Percentiles rank a stretch among this genome's conserved stretches.
Conservation (phyloP, 306 rosid genomes). For the Prunus persica region DNA sequence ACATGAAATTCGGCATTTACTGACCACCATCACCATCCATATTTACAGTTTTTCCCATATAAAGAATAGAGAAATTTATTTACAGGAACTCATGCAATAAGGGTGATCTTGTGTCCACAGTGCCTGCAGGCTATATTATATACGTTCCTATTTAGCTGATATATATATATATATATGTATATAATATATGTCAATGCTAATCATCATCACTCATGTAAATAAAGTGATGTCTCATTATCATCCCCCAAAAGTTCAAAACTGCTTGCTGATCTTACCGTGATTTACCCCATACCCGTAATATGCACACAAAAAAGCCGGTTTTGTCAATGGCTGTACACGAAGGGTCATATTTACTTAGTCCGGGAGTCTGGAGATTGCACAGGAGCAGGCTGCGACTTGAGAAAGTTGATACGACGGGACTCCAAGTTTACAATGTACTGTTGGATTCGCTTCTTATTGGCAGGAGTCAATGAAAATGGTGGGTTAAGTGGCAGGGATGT, state of each 20-base stretch:
- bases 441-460: conserved; percentile 58
- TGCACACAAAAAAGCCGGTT: conserved; percentile 6
- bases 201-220: conserved; percentile 8
- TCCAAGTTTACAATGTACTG: conserved; percentile 56
- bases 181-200: conserved; percentile 10
- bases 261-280: conserved; percentile 4
- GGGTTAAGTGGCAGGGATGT: conserved; percentile 66
- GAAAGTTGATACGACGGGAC: conserved; percentile 40
- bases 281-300: conserved; percentile 19
- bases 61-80: conserved; percentile 37
- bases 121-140: conserved; percentile 20
- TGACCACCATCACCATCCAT: conserved; percentile 3
- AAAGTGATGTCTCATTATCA: conserved; percentile 5
- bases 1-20: neutral
- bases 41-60: conserved; percentile 31
- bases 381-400: conserved; percentile 36
- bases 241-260: conserved; percentile 11
- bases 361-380: conserved; percentile 28
- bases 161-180: neutral
- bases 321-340: conserved; percentile 36
- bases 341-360: conserved; percentile 29
- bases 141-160: conserved; percentile 17
- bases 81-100: conserved; percentile 37
- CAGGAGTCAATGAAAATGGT: conserved; percentile 54
- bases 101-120: conserved; percentile 17